Percentiles rank a stretch among this genome's conserved stretches.
These are phyloP conservation scores for Globisporangium takayamanum DNA, from an alignment of 352 stramenopile species.

Conservation along the genomic window DNA sequence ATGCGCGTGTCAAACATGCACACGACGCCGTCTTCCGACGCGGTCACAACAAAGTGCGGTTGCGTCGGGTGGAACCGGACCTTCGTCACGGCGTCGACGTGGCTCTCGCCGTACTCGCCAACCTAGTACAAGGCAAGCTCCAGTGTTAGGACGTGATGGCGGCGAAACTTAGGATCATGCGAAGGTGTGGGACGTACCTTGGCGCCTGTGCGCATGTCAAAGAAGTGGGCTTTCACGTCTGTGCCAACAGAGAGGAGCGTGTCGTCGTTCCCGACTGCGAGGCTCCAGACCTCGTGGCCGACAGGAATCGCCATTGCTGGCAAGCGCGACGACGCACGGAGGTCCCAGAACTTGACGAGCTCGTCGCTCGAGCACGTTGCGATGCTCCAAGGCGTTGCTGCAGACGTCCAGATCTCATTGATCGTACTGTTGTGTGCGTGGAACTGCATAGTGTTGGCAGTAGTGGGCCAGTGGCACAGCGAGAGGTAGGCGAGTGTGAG, in stretches of 20 bases:
- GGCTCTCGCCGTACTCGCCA: slow-evolving; percentile 82
- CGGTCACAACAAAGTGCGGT: slow-evolving; percentile 76
- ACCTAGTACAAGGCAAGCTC: slow-evolving; percentile 20
- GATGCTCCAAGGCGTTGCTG: slow-evolving; percentile 50
- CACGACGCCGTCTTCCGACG: slow-evolving; percentile 87
- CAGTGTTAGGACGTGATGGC: neutral
- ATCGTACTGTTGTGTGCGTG: slow-evolving; percentile 72
- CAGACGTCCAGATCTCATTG: slow-evolving; percentile 76
- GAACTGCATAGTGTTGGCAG: slow-evolving; percentile 28
- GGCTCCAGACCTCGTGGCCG: slow-evolving; percentile 71
- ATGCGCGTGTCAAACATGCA: slow-evolving; percentile 87
- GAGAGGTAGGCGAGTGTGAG: too few species aligned
- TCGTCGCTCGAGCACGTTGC: slow-evolving; percentile 83
- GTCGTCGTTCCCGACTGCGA: slow-evolving; percentile 67
- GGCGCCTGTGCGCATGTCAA: slow-evolving; percentile 58
- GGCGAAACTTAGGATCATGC: neutral
- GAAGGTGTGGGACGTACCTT: slow-evolving; percentile 13
- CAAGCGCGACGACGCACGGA: slow-evolving; percentile 32
- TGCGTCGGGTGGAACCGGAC: slow-evolving; percentile 83
- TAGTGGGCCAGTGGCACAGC: neutral
- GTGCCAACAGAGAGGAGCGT: slow-evolving; percentile 70
- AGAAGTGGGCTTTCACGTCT: slow-evolving; percentile 78
- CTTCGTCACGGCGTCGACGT: slow-evolving; percentile 85
- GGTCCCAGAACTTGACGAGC: slow-evolving; percentile 83
- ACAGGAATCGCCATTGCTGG: slow-evolving; percentile 60